Conservation (phyloP, 768 basidiomycete species). For the Strobilomyces confusus region DNA sequence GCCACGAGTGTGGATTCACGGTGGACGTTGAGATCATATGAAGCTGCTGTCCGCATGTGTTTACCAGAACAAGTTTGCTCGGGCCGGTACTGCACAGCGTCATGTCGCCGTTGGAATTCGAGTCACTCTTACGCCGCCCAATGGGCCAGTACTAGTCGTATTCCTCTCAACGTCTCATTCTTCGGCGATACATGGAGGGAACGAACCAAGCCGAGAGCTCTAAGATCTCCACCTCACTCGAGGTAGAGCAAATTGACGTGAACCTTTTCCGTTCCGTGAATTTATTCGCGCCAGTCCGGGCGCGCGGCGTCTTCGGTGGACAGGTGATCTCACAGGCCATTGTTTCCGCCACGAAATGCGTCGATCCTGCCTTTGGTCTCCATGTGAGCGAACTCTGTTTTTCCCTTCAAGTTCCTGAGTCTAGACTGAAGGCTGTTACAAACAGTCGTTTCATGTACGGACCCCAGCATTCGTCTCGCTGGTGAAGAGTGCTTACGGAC, state of each 20-base stretch:
- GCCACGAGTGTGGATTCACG: constrained; percentile 87
- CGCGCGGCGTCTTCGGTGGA: constrained; percentile 82
- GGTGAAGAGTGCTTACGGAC: constrained; percentile 4
- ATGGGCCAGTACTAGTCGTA: background rate
- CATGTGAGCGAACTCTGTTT: constrained; percentile 51
- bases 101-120: background rate
- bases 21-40: constrained; percentile 84
- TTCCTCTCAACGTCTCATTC: background rate
- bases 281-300: constrained; percentile 55
- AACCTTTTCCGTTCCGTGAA: constrained; percentile 78
- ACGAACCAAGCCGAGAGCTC: constrained; percentile 56
- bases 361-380: constrained; percentile 57
- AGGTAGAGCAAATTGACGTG: constrained; percentile 73
- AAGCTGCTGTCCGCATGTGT: background rate
- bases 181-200: constrained; percentile 28
- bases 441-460: constrained; percentile 68
- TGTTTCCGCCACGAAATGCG: constrained; percentile 74
- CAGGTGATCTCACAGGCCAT: constrained; percentile 88
- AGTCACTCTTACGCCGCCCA: background rate
- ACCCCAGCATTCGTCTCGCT: background rate
- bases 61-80: background rate
- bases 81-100: background rate
- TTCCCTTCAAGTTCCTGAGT: background rate
- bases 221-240: constrained; percentile 68
- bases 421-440: background rate